Conservation (phyloP, 805 yeast species). For the Brettanomyces sp. region DNA sequence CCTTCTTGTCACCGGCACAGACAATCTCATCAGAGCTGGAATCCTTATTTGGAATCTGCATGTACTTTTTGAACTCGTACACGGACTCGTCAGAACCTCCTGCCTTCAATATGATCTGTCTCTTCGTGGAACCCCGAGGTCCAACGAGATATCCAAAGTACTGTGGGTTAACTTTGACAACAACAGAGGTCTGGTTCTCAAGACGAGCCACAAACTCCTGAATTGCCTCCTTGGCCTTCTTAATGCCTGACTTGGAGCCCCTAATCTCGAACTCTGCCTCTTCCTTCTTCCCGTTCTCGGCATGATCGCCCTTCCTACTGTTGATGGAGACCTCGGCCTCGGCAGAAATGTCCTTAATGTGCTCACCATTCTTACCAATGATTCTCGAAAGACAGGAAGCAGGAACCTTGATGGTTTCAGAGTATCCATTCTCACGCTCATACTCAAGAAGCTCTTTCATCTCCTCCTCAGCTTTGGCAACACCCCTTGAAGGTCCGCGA, state of each 20-base stretch:
- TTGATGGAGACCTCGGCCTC: slow-evolving; percentile 52
- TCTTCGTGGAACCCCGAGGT: slow-evolving; percentile 61
- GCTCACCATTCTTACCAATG: slow-evolving; percentile 84
- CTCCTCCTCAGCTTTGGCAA: slow-evolving; percentile 73
- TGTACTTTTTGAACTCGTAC: slow-evolving; percentile 43
- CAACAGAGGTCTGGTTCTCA: slow-evolving; percentile 48
- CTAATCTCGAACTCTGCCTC: slow-evolving; percentile 56
- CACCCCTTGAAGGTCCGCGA: slow-evolving; percentile 88
- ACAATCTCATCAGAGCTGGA: slow-evolving; percentile 50
- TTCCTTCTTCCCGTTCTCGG: slow-evolving; percentile 38
- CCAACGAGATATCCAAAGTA: slow-evolving; percentile 75
- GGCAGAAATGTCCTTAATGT: slow-evolving; percentile 70
- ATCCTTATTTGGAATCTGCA: slow-evolving; percentile 62
- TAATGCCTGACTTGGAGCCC: slow-evolving; percentile 71
- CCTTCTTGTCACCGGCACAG: slow-evolving; percentile 63
- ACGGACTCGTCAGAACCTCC: slow-evolving; percentile 52
- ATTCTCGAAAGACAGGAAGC: slow-evolving; percentile 68
- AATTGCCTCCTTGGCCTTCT: slow-evolving; percentile 59
- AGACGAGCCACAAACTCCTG: slow-evolving; percentile 53
- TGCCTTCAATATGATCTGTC: slow-evolving; percentile 66
- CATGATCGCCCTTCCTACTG: slow-evolving; percentile 30
- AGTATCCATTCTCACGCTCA: slow-evolving; percentile 79
- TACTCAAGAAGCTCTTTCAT: slow-evolving; percentile 73
- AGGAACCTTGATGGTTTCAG: slow-evolving; percentile 58
- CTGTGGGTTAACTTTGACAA: slow-evolving; percentile 61